A percentile compares a stretch with the other conserved stretches of the same genome.
Evolutionary conservation across 805 yeast genomes (phyloP).

Genomic region (Metschnikowia koreensis): DNA sequence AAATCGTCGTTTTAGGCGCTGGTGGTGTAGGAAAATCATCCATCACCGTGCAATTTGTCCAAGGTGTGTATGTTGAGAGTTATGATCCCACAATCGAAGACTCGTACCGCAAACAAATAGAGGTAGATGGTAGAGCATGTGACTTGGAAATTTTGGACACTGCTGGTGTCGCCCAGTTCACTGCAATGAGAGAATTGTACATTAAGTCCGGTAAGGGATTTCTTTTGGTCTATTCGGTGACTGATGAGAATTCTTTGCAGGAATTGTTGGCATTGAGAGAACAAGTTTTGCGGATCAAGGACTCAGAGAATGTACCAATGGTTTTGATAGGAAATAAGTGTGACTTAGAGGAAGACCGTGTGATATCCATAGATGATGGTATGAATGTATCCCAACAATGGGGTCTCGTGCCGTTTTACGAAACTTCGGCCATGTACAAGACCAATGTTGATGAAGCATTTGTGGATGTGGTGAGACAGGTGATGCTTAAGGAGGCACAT

Average conservation of each 20-base stretch:
- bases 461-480: constrained; percentile 83
- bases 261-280: constrained; percentile 78
- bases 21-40: constrained; percentile 98
- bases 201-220: constrained; percentile 84
- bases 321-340: constrained; percentile 90
- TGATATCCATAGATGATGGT: constrained; percentile 78
- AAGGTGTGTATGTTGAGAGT: constrained; percentile 83
- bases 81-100: constrained; percentile 98
- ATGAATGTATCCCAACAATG: constrained; percentile 77
- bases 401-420: constrained; percentile 90
- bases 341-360: constrained; percentile 74
- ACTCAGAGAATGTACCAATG: constrained; percentile 75
- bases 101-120: constrained; percentile 84
- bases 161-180: constrained; percentile 79
- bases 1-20: constrained; percentile 89
- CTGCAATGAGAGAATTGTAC: constrained; percentile 90
- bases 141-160: constrained; percentile 70
- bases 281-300: constrained; percentile 83
- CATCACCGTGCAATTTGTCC: constrained; percentile 87
- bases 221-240: constrained; percentile 55
- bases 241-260: constrained; percentile 63
- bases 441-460: constrained; percentile 91
- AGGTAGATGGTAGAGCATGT: constrained; percentile 83
- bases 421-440: constrained; percentile 87
- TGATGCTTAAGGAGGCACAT: constrained; percentile 69